Evolutionary conservation across 2,329 filamentous ascomycete genomes (phyloP).

Genomic region (Pyrenochaeta sp.): DNA sequence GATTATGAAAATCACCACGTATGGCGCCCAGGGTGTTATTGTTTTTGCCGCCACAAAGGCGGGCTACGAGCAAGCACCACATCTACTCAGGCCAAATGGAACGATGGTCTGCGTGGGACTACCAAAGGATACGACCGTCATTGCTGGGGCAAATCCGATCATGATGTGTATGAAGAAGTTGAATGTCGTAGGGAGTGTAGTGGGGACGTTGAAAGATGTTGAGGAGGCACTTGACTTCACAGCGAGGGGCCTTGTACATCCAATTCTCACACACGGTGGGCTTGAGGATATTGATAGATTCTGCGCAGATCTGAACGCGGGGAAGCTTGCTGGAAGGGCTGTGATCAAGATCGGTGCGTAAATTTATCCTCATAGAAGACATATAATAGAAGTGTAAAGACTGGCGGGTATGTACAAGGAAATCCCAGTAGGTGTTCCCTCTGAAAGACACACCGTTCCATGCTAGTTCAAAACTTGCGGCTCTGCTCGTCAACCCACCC

Average conservation of each 20-base stretch:
- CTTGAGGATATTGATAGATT: constrained; percentile 53
- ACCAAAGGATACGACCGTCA: constrained; percentile 29
- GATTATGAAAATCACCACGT: constrained; percentile 55
- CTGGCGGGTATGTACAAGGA: no score
- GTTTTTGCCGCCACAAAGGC: constrained; percentile 69
- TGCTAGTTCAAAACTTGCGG: no score
- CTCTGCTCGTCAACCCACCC: no score
- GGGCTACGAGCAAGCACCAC: constrained; percentile 42
- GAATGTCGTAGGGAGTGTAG: constrained; percentile 55
- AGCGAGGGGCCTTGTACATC: constrained; percentile 52
- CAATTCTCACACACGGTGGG: constrained; percentile 50
- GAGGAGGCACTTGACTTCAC: constrained; percentile 58
- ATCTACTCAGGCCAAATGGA: constrained; percentile 34
- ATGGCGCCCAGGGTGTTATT: constrained; percentile 85
- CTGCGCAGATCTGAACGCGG: constrained; percentile 49
- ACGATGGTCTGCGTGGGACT: constrained; percentile 43
- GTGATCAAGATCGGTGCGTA: constrained; percentile 50
- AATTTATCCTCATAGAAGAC: neutral
- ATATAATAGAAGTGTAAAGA: no score
- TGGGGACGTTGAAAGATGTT: constrained; percentile 56
- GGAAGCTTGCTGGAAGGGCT: constrained; percentile 52
- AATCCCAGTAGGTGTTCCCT: no score
- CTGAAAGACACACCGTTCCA: no score
- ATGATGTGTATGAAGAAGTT: constrained; percentile 51
- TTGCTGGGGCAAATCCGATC: constrained; percentile 46